Percentiles rank a stretch among this genome's conserved stretches.
These are phyloP conservation scores for Begonia loranthoides DNA, from an alignment of 306 rosid genomes.

Conservation along the genomic window DNA sequence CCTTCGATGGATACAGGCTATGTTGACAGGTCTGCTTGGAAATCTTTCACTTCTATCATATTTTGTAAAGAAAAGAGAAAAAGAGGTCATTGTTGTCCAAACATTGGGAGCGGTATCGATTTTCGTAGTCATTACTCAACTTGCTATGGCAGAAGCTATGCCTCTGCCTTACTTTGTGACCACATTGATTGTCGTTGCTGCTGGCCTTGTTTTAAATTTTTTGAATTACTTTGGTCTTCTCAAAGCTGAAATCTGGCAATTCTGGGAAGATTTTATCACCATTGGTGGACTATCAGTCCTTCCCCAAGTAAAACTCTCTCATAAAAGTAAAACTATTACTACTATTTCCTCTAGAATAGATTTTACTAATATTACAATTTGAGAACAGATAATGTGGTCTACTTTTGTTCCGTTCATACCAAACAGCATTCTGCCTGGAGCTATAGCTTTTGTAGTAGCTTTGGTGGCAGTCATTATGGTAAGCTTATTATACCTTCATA, in stretches of 20 bases:
- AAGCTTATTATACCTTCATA: constrained; percentile 7
- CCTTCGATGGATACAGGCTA: constrained; percentile 38
- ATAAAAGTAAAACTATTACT: background rate
- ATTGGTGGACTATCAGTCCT: constrained; percentile 78
- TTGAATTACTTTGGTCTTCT: constrained; percentile 53
- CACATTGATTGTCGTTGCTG: constrained; percentile 42
- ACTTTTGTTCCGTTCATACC: constrained; percentile 92
- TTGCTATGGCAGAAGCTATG: constrained; percentile 74
- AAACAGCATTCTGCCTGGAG: constrained; percentile 72
- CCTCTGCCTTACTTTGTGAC: constrained; percentile 54
- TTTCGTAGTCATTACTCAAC: constrained; percentile 55
- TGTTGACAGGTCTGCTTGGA: constrained; percentile 80
- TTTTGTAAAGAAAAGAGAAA: constrained; percentile 82
- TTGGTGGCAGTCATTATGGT: constrained; percentile 39
- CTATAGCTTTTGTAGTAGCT: constrained; percentile 43
- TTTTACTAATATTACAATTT: background rate
- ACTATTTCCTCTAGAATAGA: background rate
- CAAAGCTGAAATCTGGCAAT: constrained; percentile 42
- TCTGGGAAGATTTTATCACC: constrained; percentile 85
- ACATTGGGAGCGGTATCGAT: constrained; percentile 57
- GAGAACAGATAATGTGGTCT: constrained; percentile 89
- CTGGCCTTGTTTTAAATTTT: constrained; percentile 73
- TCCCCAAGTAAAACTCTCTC: constrained; percentile 49
- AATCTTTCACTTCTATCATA: constrained; percentile 75
- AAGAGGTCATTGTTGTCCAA: constrained; percentile 74